Conservation (phyloP, 208 protist species). For the Trichomonas tenax region DNA sequence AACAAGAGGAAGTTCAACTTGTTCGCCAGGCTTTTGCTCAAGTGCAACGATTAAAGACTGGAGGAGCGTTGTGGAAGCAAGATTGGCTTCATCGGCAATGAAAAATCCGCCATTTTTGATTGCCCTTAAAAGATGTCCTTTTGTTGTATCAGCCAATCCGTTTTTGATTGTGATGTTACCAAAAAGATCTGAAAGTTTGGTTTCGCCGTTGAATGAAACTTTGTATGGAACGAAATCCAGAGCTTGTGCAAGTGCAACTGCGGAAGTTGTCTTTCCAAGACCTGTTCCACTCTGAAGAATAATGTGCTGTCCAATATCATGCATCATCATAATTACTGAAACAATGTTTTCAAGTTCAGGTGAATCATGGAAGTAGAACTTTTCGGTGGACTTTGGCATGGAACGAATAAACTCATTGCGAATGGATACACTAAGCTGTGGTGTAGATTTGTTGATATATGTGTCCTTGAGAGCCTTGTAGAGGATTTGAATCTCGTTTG, state of each 20-base stretch:
- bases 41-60: background rate
- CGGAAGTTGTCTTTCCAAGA: background rate
- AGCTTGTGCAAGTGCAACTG: background rate
- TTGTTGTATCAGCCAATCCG: background rate
- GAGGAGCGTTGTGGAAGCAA: background rate
- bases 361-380: background rate
- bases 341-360: background rate
- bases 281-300: background rate
- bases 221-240: background rate
- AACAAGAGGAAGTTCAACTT: background rate
- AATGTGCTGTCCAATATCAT: background rate
- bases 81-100: conserved; percentile 3
- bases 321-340: background rate
- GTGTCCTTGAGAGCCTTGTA: background rate
- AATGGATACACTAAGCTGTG: background rate
- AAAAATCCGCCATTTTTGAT: background rate
- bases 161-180: background rate
- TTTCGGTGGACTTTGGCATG: background rate
- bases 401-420: background rate
- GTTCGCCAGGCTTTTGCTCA: background rate
- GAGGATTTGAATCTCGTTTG: too few species aligned
- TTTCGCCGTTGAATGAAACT: background rate
- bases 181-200: background rate
- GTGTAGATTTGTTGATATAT: background rate
- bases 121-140: background rate